These are phyloP conservation scores for Vitis riparia DNA, from an alignment of 164 flowering plant species.

Conservation along the genomic window DNA sequence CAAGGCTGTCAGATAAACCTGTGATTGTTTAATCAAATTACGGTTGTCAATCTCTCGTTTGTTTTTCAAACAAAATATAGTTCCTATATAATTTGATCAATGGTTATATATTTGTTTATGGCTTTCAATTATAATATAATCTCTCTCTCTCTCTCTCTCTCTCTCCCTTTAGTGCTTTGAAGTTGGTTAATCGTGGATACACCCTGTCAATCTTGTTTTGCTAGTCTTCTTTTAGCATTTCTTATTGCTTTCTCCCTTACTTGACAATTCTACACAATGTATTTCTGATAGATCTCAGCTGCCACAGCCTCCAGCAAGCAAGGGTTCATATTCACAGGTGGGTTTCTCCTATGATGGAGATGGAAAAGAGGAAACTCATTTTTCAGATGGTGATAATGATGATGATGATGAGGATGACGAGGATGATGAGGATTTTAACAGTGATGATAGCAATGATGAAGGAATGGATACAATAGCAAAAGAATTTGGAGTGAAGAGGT, in stretches of 20 bases:
- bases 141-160: background rate
- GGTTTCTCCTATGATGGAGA: slow-evolving; percentile 91
- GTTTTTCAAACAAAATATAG: too few species aligned
- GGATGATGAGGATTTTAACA: slow-evolving; percentile 80
- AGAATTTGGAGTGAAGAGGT: slow-evolving; percentile 94
- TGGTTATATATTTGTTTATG: too few species aligned
- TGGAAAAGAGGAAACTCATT: slow-evolving; percentile 61
- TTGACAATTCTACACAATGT: background rate
- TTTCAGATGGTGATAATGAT: slow-evolving; percentile 67
- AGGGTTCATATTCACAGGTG: slow-evolving; percentile 95
- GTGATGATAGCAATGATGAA: slow-evolving; percentile 97
- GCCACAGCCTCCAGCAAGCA: slow-evolving; percentile 65
- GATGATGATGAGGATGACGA: slow-evolving; percentile 77
- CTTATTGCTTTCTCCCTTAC: background rate
- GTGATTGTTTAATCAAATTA: too few species aligned
- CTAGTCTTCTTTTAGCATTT: background rate
- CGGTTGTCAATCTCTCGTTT: too few species aligned
- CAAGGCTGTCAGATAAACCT: too few species aligned
- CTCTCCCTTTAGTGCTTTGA: background rate
- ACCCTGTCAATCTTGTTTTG: background rate
- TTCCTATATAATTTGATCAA: too few species aligned
- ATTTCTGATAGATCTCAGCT: slow-evolving; percentile 46
- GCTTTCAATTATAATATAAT: too few species aligned
- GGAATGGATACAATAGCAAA: slow-evolving; percentile 93
- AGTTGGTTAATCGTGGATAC: too few species aligned